A percentile compares a stretch with the other conserved stretches of the same genome.
phyloP scores from a whole-genome alignment of 2,329 filamentous ascomycete genomes.

The Beauveria bassiana region DNA sequence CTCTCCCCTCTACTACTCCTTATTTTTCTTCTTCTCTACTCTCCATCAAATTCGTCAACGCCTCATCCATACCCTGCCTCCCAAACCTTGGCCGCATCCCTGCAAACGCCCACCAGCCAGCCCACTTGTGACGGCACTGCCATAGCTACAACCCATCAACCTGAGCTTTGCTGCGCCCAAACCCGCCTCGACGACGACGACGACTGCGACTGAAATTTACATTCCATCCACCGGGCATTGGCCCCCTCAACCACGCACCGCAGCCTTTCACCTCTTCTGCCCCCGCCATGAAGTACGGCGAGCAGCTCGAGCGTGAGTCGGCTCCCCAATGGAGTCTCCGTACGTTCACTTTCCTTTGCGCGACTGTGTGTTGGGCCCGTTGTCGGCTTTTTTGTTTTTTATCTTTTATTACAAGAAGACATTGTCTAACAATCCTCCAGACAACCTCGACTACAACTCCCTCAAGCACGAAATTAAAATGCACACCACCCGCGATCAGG shows the following conservation, averaged over 20 bases:
- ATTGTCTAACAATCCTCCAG: slow-evolving; percentile 29
- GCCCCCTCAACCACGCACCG: not conserved
- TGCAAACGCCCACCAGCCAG: too few species aligned
- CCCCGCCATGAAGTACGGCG: slow-evolving; percentile 32
- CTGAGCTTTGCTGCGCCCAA: not conserved
- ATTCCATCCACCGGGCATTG: not conserved
- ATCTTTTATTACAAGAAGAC: too few species aligned
- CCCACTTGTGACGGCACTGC: not conserved
- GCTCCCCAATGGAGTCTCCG: slow-evolving; percentile 76
- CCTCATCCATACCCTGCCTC: too few species aligned
- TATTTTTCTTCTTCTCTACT: too few species aligned
- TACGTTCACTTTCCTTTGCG: slow-evolving; percentile 30
- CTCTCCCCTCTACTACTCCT: not conserved
- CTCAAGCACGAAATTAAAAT: slow-evolving; percentile 79
- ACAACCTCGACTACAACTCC: slow-evolving; percentile 85
- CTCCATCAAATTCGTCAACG: too few species aligned
- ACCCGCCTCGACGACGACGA: not conserved
- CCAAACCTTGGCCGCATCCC: too few species aligned
- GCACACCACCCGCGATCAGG: slow-evolving; percentile 65
- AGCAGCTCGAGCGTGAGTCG: slow-evolving; percentile 62
- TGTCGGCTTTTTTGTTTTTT: too few species aligned
- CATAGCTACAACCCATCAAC: not conserved
- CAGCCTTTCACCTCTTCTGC: not conserved
- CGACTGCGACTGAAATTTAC: too few species aligned
- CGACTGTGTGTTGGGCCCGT: too few species aligned